These are phyloP conservation scores for Camelina sativa DNA, from an alignment of 345 rosid species.

Conservation along the genomic window DNA sequence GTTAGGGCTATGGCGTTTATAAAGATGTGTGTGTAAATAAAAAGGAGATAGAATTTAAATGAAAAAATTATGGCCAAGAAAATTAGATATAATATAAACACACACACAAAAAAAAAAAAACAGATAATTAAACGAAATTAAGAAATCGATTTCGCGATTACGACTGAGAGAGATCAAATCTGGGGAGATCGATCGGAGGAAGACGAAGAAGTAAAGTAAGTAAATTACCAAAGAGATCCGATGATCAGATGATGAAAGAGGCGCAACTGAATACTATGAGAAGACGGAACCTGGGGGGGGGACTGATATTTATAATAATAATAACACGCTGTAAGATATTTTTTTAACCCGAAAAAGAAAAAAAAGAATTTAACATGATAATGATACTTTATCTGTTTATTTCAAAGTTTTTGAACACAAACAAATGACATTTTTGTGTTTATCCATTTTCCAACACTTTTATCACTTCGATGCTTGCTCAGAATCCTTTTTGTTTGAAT, in stretches of 20 bases:
- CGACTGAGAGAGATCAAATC: constrained; percentile 9
- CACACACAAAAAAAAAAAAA: neutral
- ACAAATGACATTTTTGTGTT: neutral
- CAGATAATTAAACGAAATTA: neutral
- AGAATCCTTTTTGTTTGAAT: constrained; percentile 3
- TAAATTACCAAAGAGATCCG: constrained; percentile 35
- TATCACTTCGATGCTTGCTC: constrained; percentile 30
- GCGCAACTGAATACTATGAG: constrained; percentile 12
- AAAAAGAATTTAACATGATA: neutral
- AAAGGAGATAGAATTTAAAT: constrained; percentile 38
- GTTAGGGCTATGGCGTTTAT: constrained; percentile 37
- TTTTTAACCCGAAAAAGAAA: neutral
- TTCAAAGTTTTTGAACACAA: too few relatives aligned
- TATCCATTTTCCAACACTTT: constrained; percentile 12
- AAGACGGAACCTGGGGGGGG: constrained; percentile 30
- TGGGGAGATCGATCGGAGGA: constrained; percentile 21
- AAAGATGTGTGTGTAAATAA: neutral
- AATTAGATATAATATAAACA: constrained; percentile 18
- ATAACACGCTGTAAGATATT: neutral
- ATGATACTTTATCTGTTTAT: too few relatives aligned
- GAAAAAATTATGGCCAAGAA: constrained; percentile 35
- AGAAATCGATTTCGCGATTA: constrained; percentile 21
- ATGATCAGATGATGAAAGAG: constrained; percentile 29
- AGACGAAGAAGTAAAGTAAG: constrained; percentile 17
- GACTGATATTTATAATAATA: constrained; percentile 20